These are phyloP conservation scores for Pythium sp. DNA, from an alignment of 352 stramenopile genomes.

Conservation along the genomic window DNA sequence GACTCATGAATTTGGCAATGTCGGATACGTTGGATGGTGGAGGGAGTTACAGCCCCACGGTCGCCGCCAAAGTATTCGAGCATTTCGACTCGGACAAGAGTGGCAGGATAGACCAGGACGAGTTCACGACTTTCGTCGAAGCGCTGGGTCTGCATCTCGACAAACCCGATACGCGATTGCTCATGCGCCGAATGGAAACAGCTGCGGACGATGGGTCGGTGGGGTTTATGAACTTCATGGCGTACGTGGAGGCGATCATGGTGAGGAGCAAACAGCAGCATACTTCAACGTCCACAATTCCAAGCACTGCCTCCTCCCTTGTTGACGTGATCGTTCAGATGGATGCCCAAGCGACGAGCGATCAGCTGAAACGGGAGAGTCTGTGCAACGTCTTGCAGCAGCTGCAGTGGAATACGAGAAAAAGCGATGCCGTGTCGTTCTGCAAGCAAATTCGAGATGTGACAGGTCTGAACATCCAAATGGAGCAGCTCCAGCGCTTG, in stretches of 20 bases:
- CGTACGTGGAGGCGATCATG: conserved; percentile 24
- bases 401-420: conserved; percentile 42
- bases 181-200: conserved; percentile 49
- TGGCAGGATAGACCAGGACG: conserved; percentile 50
- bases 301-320: conserved; percentile 1
- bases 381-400: conserved; percentile 43
- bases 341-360: conserved; percentile 8
- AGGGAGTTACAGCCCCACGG: conserved; percentile 14
- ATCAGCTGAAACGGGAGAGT: conserved; percentile 20
- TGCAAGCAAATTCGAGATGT: conserved; percentile 30
- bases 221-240: conserved; percentile 27
- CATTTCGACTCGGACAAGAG: conserved; percentile 51
- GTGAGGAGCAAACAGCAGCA: not conserved
- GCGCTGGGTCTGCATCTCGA: conserved; percentile 45
- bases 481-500: conserved; percentile 36
- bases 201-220: conserved; percentile 17
- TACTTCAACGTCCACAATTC: not conserved
- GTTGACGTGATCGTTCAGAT: conserved; percentile 23
- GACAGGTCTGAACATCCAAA: conserved; percentile 22
- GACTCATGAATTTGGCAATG: conserved; percentile 36
- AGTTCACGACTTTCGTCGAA: conserved; percentile 45
- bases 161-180: conserved; percentile 29
- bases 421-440: conserved; percentile 23
- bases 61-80: conserved; percentile 43
- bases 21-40: conserved; percentile 16